Base-by-base conservation (phyloP, 768 basidiomycete genomes). In the Serendipita sp. region DNA sequence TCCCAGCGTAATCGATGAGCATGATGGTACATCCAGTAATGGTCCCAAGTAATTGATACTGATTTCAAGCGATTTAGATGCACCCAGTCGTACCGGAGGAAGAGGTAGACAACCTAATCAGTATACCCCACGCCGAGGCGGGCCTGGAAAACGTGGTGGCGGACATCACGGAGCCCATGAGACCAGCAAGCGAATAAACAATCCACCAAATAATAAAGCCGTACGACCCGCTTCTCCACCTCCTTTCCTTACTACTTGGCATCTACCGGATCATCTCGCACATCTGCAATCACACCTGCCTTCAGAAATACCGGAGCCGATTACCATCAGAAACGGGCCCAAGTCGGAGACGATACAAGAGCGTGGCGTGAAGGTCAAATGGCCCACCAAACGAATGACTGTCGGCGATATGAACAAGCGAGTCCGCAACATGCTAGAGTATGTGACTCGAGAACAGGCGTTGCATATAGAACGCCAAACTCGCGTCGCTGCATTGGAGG, bases 351-450 rank as follows among this genome's bases (percentile, higher is more conserved):
- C 64, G 76, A 78, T 68, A 83, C 80, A 6, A 77, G 86, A 91
- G 71, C 78, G 88, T 53, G 88, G 88, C 6, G 87, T 90, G 13
- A 87, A 90, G 73, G 86, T 96, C 64, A 87, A 90, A 69, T 98
- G 91, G 87, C 95, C 94, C 1, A 83, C 84, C 68, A 93, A 94
- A 75, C 81, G 95, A 62, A 93, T 86, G 82, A 96, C 93, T 68
- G 86, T 95, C n/a, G 87, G 85, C 18, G 95, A 97, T 72, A 95
- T 98, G 91, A 89, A 91, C 73, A 96, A 96, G 75, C 84, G 95
- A 29, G 90, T 95, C 27, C 80, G 90, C 40, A 83, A 86, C 46
- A 79, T 98, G 55, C 83, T 95, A 18, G 94, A 96, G 70, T 97
- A 89, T 84, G 91, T 96, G n/a, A 88, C 87, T 33, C 78, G 91